Percentiles rank a stretch among this genome's conserved stretches.
These are phyloP conservation scores for Orbilia oligospora DNA, from an alignment of 2,329 filamentous ascomycete species.

Conservation along the genomic window DNA sequence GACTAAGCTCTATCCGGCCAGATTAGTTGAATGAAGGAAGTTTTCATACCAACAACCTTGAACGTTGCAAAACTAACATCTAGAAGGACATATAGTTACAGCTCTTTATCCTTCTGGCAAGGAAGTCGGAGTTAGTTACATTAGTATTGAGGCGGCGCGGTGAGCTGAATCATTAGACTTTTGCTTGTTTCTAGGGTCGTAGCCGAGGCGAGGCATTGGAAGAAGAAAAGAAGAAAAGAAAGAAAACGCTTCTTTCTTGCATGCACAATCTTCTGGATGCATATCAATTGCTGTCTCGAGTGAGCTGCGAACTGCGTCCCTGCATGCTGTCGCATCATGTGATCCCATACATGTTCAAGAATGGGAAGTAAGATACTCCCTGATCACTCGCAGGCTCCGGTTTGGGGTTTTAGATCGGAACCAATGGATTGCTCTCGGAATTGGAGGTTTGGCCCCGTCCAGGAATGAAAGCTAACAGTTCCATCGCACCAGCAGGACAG, in stretches of 20 bases:
- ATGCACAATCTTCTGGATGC: constrained; percentile 50
- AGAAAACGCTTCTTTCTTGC: constrained; percentile 30
- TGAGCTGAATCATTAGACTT: constrained; percentile 31
- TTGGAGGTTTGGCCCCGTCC: constrained; percentile 31
- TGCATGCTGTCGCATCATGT: constrained; percentile 57
- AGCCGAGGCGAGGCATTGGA: constrained; percentile 31
- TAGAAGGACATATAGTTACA: constrained; percentile 35
- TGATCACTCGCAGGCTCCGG: constrained; percentile 12
- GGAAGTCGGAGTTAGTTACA: constrained; percentile 24
- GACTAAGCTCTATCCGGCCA: constrained; percentile 53
- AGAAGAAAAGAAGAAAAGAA: neutral
- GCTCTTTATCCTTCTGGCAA: constrained; percentile 51
- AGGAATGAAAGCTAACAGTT: constrained; percentile 22
- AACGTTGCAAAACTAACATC: constrained; percentile 56
- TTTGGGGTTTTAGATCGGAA: constrained; percentile 17
- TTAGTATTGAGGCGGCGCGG: constrained; percentile 19
- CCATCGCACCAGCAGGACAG: constrained; percentile 10
- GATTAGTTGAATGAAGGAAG: constrained; percentile 23
- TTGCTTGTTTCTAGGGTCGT: constrained; percentile 20
- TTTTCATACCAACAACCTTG: constrained; percentile 51
- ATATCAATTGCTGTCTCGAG: constrained; percentile 46
- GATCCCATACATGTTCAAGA: constrained; percentile 38
- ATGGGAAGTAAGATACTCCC: constrained; percentile 6
- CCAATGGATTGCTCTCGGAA: constrained; percentile 27
- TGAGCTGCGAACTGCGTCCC: constrained; percentile 38